Conservation (phyloP, 2,329 filamentous ascomycete species). For the Teratosphaeria nubilosa region DNA sequence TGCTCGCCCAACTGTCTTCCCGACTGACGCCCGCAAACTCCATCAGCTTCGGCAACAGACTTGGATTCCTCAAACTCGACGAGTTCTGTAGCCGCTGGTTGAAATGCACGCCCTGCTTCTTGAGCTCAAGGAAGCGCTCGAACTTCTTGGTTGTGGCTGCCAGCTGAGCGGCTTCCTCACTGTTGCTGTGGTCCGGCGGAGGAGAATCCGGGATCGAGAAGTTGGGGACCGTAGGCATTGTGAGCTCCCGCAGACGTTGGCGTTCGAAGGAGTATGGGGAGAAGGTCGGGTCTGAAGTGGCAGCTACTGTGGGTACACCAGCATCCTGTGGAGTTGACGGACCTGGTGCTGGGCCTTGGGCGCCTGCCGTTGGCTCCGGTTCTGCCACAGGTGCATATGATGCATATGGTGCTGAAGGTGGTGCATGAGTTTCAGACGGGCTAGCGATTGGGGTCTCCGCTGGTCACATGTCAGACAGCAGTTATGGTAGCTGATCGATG, state of each 20-base stretch:
- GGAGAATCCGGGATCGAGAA: conserved; percentile 67
- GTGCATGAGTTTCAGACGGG: not conserved
- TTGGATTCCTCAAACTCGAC: conserved; percentile 59
- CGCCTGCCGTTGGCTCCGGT: not conserved
- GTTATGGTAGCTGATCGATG: not conserved
- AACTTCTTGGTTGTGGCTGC: conserved; percentile 53
- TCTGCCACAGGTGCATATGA: not conserved
- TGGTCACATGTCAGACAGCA: not conserved
- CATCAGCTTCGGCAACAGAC: conserved; percentile 61
- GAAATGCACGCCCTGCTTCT: conserved; percentile 67
- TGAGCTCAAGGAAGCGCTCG: conserved; percentile 64
- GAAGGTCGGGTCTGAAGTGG: conserved; percentile 7
- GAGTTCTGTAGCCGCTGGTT: conserved; percentile 62
- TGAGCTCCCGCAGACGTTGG: conserved; percentile 58
- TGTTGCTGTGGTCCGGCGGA: conserved; percentile 36
- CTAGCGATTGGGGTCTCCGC: not conserved
- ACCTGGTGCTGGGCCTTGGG: conserved; percentile 7
- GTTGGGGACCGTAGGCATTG: conserved; percentile 61
- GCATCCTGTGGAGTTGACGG: not conserved
- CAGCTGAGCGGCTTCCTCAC: conserved; percentile 19
- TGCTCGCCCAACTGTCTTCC: conserved; percentile 56
- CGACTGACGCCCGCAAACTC: conserved; percentile 52
- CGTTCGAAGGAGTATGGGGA: conserved; percentile 62
- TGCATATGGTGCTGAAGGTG: not conserved
- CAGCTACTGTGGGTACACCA: not conserved